A percentile compares a stretch with the other conserved stretches of the same genome.
phyloP scores from a whole-genome alignment of 2,329 filamentous ascomycete genomes.

The Phialophora verrucosa region DNA sequence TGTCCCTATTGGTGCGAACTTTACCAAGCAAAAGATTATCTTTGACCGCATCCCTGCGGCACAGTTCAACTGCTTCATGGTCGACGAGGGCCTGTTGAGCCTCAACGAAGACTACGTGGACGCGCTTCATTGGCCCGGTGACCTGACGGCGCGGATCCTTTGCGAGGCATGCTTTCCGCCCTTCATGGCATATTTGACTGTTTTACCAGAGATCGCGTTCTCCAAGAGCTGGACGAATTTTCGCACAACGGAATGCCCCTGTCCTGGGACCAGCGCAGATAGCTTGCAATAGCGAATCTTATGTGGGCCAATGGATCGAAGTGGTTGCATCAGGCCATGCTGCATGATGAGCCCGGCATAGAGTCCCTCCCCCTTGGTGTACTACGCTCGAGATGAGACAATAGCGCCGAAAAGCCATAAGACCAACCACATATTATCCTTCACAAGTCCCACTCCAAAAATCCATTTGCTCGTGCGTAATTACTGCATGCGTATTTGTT shows the following conservation, averaged over 20 bases:
- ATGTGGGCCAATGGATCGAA: conserved; percentile 15
- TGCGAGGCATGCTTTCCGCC: conserved; percentile 32
- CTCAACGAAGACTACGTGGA: conserved; percentile 36
- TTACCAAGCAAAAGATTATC: neutral
- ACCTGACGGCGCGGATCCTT: conserved; percentile 24
- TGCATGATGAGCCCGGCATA: neutral
- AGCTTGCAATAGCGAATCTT: conserved; percentile 25
- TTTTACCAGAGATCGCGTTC: conserved; percentile 25
- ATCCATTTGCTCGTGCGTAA: too few relatives aligned
- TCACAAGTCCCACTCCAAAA: too few relatives aligned
- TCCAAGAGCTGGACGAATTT: conserved; percentile 19
- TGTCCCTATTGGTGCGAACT: neutral
- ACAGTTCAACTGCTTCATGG: conserved; percentile 34
- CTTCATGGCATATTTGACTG: conserved; percentile 31
- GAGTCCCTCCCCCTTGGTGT: too few relatives aligned
- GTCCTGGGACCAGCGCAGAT: conserved; percentile 33
- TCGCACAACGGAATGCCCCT: conserved; percentile 1
- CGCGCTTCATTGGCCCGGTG: conserved; percentile 25
- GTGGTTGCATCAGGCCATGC: conserved; percentile 30
- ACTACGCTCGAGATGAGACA: too few relatives aligned
- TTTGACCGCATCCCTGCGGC: neutral
- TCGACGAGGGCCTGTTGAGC: conserved; percentile 31
- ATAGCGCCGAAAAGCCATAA: too few relatives aligned
- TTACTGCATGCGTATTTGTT: too few relatives aligned
- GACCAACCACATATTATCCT: too few relatives aligned